Percentiles rank a stretch among this genome's conserved stretches.
Conservation (phyloP, 495 filamentous ascomycete genomes). For the Niebla homalea region DNA sequence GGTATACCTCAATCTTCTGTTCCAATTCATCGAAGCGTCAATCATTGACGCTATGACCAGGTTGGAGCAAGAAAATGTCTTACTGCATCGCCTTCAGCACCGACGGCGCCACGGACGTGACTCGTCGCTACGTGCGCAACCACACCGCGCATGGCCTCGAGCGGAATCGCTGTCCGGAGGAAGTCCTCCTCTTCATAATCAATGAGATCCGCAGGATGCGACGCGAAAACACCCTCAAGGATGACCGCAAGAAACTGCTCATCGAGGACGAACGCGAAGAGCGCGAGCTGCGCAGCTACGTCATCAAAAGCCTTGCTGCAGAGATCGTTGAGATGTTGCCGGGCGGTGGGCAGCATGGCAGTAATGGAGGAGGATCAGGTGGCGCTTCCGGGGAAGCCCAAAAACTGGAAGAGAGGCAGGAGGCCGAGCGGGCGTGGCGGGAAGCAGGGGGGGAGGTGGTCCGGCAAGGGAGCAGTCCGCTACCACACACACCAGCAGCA, state of each 20-base stretch:
- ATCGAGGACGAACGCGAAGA: slow-evolving; percentile 86
- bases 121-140: slow-evolving; percentile 85
- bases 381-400: slow-evolving; percentile 5
- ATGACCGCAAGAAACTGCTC: slow-evolving; percentile 65
- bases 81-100: slow-evolving; percentile 96
- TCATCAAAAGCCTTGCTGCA: slow-evolving; percentile 55
- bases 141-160: slow-evolving; percentile 54
- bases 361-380: not conserved
- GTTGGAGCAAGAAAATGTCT: slow-evolving; percentile 86
- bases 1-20: slow-evolving; percentile 34
- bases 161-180: slow-evolving; percentile 66
- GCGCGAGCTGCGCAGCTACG: slow-evolving; percentile 63
- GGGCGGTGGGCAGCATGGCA: not conserved
- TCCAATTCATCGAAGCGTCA: not conserved
- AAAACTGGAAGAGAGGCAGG: slow-evolving; percentile 12
- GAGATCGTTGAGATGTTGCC: slow-evolving; percentile 45
- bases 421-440: slow-evolving; percentile 12
- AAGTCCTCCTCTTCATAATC: slow-evolving; percentile 76
- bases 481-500: no score
- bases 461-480: not conserved
- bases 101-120: slow-evolving; percentile 92
- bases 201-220: slow-evolving; percentile 78
- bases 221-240: slow-evolving; percentile 55
- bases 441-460: slow-evolving; percentile 11
- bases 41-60: slow-evolving; percentile 21